Conservation (phyloP, 331 rosid genomes). For the Quercus tomentella region DNA sequence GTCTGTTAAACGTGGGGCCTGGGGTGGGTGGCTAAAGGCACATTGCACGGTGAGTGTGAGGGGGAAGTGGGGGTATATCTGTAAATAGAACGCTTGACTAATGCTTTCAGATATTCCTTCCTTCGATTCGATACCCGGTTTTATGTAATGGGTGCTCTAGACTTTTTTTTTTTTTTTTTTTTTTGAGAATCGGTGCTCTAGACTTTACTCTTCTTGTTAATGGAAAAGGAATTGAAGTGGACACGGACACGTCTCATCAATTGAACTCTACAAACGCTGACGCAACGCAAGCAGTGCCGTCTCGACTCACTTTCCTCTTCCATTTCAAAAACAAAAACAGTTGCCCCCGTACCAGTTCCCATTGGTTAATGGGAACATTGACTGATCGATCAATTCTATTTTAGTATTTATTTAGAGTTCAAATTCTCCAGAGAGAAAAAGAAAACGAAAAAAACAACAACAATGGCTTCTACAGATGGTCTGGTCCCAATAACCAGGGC, state of each 20-base stretch:
- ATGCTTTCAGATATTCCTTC: no score
- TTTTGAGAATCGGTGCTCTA: no score
- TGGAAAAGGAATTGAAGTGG: background rate
- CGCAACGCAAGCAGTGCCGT: background rate
- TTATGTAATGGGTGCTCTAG: no score
- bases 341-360: background rate
- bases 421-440: no score
- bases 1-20: no score
- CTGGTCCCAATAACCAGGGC: slow-evolving; percentile 81
- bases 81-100: no score
- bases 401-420: no score
- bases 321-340: background rate
- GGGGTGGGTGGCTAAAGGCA: no score
- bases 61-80: no score
- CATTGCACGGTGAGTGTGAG: no score
- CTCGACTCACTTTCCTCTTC: background rate
- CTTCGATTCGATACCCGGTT: no score
- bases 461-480: slow-evolving; percentile 87
- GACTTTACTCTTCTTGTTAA: background rate
- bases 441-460: background rate
- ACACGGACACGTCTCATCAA: background rate
- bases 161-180: no score
- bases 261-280: background rate
- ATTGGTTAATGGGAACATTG: background rate
- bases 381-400: background rate